Evolutionary conservation across 2,329 filamentous ascomycete genomes (phyloP), one percentile per base, ranked within the genome.

Genomic region (Podosphaera aphanis): DNA sequence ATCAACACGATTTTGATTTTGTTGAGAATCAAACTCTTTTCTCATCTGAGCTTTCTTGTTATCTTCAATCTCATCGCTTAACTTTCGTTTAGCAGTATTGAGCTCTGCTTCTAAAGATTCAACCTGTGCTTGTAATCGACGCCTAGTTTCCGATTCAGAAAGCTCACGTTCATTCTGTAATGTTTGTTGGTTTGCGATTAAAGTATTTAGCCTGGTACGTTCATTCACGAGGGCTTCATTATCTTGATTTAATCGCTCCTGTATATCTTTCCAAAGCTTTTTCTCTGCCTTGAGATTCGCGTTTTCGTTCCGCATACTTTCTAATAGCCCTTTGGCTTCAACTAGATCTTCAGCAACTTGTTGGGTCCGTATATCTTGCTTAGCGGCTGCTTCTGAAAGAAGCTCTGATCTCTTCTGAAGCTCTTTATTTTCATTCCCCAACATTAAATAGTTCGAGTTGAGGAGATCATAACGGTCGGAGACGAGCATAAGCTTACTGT

Each of bases 251-350:
- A 95, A 68, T 45, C 92, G 77, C 51, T 82, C 79, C 59, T 95
- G 86, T 29, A 94, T 93, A 47, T 80, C 83, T 64, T 90, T 93
- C 81, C 83, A 93, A 8, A 98, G 69, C 33, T 84, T 81, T 64
- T 93, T 93, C 62, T 95, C 88, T 0, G 88, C 86, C 61, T 93
- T 93, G 29, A 94, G 71, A 57, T 95, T 94, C 15, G 85, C 79
- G 46, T 79, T 84, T 59, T 98, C 90, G 52, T 84, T 85, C 45
- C 85, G 80, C 61, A 94, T 73, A 56, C 84, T 86, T 57, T 98
- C 88, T 2, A 82, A 68, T 45, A 88, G 64, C 27, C 80, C 80
- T 59, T 78, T 80, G 4, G 81, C 77, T 59, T 94, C 90, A 8
- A 95, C 77, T 5, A 95, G 70, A 54, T 98, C 88, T 61, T 95